Conservation (phyloP, 164 flowering plant genomes). For the Magnolia changhungtana region DNA sequence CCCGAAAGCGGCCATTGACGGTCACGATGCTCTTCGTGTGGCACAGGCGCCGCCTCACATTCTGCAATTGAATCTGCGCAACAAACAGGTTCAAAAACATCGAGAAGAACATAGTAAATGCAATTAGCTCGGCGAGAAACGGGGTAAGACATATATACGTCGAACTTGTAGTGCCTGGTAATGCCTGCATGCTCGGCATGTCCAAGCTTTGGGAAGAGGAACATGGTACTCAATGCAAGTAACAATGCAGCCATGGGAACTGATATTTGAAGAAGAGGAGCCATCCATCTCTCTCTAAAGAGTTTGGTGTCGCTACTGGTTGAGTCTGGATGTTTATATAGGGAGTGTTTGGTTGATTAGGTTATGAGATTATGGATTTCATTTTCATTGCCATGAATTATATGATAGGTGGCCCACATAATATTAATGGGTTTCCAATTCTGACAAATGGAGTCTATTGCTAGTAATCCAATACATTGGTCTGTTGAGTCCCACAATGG, state of each 20-base stretch:
- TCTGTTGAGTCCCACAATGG: too few relatives aligned
- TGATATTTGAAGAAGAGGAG: conserved; percentile 3
- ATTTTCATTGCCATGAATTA: neutral
- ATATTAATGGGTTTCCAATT: neutral
- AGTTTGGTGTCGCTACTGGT: neutral
- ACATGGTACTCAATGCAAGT: conserved; percentile 13
- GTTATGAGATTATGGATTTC: conserved; percentile 14
- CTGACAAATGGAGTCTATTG: too few relatives aligned
- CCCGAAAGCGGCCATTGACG: conserved; percentile 67
- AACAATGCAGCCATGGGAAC: neutral
- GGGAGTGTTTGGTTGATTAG: conserved; percentile 18
- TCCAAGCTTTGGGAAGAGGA: conserved; percentile 17
- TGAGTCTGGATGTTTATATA: conserved; percentile 10
- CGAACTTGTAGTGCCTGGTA: conserved; percentile 42
- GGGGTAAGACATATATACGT: conserved; percentile 17
- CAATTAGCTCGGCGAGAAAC: neutral
- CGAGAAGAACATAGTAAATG: too few relatives aligned
- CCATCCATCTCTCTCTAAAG: neutral
- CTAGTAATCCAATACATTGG: too few relatives aligned
- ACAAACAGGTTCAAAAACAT: too few relatives aligned
- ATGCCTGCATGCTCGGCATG: conserved; percentile 20
- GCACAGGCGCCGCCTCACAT: conserved; percentile 53
- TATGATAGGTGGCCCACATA: too few relatives aligned
- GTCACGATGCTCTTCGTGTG: conserved; percentile 60
- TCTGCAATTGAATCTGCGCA: conserved; percentile 24